Conservation (phyloP, 176 grass and related monocot genomes). For the Cocos nucifera region DNA sequence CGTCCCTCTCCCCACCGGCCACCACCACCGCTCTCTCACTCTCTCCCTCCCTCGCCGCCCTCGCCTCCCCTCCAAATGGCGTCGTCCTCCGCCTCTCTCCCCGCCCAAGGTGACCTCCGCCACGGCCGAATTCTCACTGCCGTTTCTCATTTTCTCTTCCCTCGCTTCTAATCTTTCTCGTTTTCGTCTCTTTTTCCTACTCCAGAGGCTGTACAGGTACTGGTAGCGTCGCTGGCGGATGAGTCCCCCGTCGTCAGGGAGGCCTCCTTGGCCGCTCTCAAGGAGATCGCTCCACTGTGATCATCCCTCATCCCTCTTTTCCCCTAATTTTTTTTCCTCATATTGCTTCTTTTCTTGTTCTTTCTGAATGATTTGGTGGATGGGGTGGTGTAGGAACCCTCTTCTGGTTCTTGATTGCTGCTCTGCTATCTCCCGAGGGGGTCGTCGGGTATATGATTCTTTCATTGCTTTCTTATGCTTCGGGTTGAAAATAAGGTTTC, state of each 20-base stretch:
- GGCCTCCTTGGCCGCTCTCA: constrained; percentile 62
- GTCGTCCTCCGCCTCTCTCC: too few species aligned
- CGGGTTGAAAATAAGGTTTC: background rate
- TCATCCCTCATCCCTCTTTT: background rate
- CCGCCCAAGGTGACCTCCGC: too few species aligned
- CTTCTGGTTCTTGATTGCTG: constrained; percentile 73
- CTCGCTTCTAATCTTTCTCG: background rate
- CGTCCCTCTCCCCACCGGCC: too few species aligned
- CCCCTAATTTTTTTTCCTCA: background rate
- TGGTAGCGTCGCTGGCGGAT: constrained; percentile 80
- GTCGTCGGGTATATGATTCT: constrained; percentile 39
- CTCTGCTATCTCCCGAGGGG: constrained; percentile 54
- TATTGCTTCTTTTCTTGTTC: constrained; percentile 4
- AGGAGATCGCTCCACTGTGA: constrained; percentile 86
- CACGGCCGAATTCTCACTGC: too few species aligned
- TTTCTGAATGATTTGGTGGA: background rate
- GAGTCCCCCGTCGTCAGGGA: constrained; percentile 56
- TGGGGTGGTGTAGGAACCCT: constrained; percentile 49
- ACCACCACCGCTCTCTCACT: too few species aligned
- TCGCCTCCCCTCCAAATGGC: too few species aligned
- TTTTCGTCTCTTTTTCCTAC: constrained; percentile 4
- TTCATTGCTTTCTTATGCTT: background rate
- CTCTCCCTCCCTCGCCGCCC: too few species aligned
- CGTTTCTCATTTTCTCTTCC: background rate
- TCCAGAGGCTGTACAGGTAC: constrained; percentile 87